Percentiles rank a stretch among this genome's conserved stretches.
phyloP scores from a whole-genome alignment of 202 grass and related monocot genomes.

The Eragrostis tef region DNA sequence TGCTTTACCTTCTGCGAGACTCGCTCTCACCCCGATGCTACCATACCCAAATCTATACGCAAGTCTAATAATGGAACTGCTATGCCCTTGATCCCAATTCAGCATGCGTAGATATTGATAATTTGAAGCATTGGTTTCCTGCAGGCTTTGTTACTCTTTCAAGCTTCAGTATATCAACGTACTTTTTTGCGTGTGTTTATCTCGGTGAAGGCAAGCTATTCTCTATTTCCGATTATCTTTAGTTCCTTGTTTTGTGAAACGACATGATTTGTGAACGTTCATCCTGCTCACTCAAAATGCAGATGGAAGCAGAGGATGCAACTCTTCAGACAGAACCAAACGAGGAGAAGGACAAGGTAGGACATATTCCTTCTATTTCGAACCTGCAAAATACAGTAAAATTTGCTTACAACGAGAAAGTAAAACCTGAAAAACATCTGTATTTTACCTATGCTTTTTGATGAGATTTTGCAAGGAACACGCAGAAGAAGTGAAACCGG shows the following conservation, averaged over 20 bases:
- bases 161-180: not conserved
- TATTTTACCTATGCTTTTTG: not conserved
- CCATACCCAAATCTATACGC: conserved; percentile 33
- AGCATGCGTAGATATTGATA: not conserved
- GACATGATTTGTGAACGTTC: not conserved
- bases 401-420: not conserved
- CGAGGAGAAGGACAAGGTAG: not conserved
- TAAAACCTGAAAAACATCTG: not conserved
- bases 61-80: conserved; percentile 43
- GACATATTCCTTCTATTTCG: not conserved
- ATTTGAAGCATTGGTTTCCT: conserved; percentile 7
- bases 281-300: not conserved
- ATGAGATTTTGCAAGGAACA: conserved; percentile 35
- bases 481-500: conserved; percentile 4
- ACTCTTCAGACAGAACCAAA: conserved; percentile 3
- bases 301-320: conserved; percentile 53
- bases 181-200: not conserved
- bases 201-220: conserved; percentile 34
- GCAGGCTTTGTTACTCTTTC: not conserved
- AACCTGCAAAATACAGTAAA: too few species aligned
- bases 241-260: conserved; percentile 29
- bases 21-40: conserved; percentile 41
- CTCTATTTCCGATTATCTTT: not conserved
- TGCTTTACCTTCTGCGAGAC: not conserved
- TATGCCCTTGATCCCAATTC: not conserved